These are phyloP conservation scores for Yamadazyma sp. DNA, from an alignment of 1,139 yeast genomes.

Conservation along the genomic window DNA sequence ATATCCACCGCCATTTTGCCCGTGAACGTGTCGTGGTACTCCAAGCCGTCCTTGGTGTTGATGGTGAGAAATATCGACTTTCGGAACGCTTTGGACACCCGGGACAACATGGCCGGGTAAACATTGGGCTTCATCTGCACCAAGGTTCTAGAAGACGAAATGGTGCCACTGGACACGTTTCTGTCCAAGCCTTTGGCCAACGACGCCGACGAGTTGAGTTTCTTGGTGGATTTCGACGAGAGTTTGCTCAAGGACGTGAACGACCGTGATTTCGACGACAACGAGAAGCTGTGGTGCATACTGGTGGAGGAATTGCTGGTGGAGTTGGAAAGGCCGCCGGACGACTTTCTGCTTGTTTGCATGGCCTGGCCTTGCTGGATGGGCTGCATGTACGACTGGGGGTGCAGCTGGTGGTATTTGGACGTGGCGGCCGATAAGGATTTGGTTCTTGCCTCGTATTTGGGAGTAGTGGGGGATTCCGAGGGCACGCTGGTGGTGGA, in stretches of 20 bases:
- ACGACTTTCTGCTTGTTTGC: conserved; percentile 5
- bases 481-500: conserved; percentile 24
- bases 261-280: conserved; percentile 44
- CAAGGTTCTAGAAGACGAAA: conserved; percentile 34
- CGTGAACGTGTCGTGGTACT: conserved; percentile 91
- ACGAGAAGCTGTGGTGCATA: conserved; percentile 37
- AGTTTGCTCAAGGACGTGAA: conserved; percentile 45
- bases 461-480: conserved; percentile 14
- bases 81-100: conserved; percentile 78
- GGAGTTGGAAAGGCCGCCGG: conserved; percentile 15
- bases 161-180: conserved; percentile 29
- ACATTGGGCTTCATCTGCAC: conserved; percentile 54
- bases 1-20: conserved; percentile 94
- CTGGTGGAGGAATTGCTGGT: conserved; percentile 14
- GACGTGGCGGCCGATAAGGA: conserved; percentile 18
- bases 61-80: conserved; percentile 73
- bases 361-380: conserved; percentile 18
- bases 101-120: conserved; percentile 85
- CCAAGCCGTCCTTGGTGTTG: conserved; percentile 88
- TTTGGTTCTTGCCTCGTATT: conserved; percentile 22
- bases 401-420: conserved; percentile 14
- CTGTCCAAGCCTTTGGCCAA: conserved; percentile 31
- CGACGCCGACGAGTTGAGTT: conserved; percentile 38
- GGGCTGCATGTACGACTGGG: conserved; percentile 13
- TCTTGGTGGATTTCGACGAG: conserved; percentile 43